A percentile compares a stretch with the other conserved stretches of the same genome.
Evolutionary conservation across 2,329 filamentous ascomycete species (phyloP).

Genomic region (Alternaria arbusti): DNA sequence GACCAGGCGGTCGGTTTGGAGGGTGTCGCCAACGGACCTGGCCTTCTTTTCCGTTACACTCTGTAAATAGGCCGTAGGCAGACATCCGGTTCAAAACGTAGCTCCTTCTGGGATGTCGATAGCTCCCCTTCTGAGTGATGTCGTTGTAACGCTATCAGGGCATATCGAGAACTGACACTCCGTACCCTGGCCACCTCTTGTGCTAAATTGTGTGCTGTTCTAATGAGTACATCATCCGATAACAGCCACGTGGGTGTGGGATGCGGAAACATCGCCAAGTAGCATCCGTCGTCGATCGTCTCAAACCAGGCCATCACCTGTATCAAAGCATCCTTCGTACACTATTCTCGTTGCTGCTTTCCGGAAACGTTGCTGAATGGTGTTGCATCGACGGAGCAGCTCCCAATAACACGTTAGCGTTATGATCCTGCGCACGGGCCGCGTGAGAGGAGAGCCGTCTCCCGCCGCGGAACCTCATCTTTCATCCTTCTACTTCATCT

Average conservation of each 20-base stretch:
- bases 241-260: background rate
- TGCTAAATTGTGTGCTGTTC: background rate
- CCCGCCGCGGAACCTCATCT: background rate
- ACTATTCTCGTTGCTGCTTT: background rate
- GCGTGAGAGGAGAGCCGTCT: background rate
- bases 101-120: background rate
- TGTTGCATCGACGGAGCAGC: background rate
- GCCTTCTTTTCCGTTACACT: constrained; percentile 19
- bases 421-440: background rate
- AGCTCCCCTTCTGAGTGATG: background rate
- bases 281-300: background rate
- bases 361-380: background rate
- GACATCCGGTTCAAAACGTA: no score
- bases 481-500: background rate
- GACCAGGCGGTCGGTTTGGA: constrained; percentile 18
- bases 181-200: background rate
- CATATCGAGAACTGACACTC: background rate
- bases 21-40: constrained; percentile 20
- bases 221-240: background rate
- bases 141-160: background rate
- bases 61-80: background rate
- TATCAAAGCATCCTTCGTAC: background rate
- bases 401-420: background rate
- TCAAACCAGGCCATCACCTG: background rate
- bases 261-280: background rate